Conservation (phyloP, 2,329 filamentous ascomycete genomes). For the Myotisia sp. region DNA sequence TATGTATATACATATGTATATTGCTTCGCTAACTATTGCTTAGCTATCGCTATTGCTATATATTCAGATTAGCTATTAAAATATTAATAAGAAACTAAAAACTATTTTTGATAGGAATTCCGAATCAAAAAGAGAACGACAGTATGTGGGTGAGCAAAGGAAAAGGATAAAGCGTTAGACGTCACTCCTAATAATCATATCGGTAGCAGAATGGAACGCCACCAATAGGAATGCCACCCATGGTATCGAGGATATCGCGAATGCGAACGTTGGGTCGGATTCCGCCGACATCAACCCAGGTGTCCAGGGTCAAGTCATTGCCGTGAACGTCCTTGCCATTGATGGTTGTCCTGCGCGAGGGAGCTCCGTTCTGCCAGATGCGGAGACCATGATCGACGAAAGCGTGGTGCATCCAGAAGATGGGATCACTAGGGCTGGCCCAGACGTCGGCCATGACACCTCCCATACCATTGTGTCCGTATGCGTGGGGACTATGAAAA, state of each 20-base stretch:
- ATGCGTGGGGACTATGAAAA: too few species aligned
- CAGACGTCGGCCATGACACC: slow-evolving; percentile 6
- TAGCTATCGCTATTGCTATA: too few species aligned
- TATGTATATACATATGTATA: too few species aligned
- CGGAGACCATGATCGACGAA: slow-evolving; percentile 34
- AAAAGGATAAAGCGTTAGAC: too few species aligned
- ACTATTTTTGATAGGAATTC: too few species aligned
- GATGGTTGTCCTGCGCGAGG: slow-evolving; percentile 1
- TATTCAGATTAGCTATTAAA: too few species aligned
- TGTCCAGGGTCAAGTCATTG: slow-evolving; percentile 1
- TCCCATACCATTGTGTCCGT: slow-evolving; percentile 2
- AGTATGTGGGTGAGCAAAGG: too few species aligned
- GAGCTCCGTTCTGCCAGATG: slow-evolving; percentile 33
- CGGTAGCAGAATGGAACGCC: slow-evolving; percentile 5
- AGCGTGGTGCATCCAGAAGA: slow-evolving; percentile 33
- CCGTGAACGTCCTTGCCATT: neutral
- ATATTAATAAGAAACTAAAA: too few species aligned
- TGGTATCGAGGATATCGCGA: slow-evolving; percentile 4
- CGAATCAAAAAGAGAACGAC: too few species aligned
- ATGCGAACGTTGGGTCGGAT: slow-evolving; percentile 1
- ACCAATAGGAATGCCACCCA: neutral
- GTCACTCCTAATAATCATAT: slow-evolving; percentile 5
- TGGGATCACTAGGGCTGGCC: slow-evolving; percentile 25
- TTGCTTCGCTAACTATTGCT: too few species aligned
- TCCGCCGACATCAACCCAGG: neutral